Percentiles rank a stretch among this genome's conserved stretches.
These are phyloP conservation scores for Penicillium ochrochloron DNA, from an alignment of 495 filamentous ascomycete species.

Conservation along the genomic window DNA sequence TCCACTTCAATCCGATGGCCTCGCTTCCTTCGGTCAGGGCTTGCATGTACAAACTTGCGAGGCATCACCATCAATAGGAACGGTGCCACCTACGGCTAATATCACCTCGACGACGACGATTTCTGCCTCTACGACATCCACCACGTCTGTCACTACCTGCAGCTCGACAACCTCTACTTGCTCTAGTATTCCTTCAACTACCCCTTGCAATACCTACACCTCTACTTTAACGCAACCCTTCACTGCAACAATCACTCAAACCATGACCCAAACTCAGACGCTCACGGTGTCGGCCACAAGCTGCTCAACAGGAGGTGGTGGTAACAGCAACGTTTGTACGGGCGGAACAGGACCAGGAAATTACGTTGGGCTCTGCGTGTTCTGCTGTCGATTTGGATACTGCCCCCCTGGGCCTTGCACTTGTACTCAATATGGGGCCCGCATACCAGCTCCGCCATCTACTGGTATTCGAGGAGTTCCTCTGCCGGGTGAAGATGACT, in stretches of 20 bases:
- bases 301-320: constrained; percentile 10
- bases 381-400: constrained; percentile 46
- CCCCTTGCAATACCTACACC: not conserved
- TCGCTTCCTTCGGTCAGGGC: constrained; percentile 45
- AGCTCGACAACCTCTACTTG: constrained; percentile 10
- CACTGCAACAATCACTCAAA: constrained; percentile 22
- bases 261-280: constrained; percentile 17
- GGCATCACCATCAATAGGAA: constrained; percentile 48
- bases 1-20: constrained; percentile 45
- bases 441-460: constrained; percentile 30
- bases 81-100: constrained; percentile 29
- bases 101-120: constrained; percentile 21
- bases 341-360: constrained; percentile 46
- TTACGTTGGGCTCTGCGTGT: constrained; percentile 47
- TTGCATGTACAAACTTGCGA: constrained; percentile 51
- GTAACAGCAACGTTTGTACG: constrained; percentile 29
- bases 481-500: constrained; percentile 34
- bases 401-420: constrained; percentile 46
- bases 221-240: constrained; percentile 9
- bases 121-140: constrained; percentile 15
- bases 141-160: constrained; percentile 19
- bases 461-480: constrained; percentile 37
- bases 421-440: constrained; percentile 40
- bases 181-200: not conserved
- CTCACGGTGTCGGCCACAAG: constrained; percentile 18